These are phyloP conservation scores for Botryotinia globosa DNA, from an alignment of 2,329 filamentous ascomycete genomes.

Conservation along the genomic window DNA sequence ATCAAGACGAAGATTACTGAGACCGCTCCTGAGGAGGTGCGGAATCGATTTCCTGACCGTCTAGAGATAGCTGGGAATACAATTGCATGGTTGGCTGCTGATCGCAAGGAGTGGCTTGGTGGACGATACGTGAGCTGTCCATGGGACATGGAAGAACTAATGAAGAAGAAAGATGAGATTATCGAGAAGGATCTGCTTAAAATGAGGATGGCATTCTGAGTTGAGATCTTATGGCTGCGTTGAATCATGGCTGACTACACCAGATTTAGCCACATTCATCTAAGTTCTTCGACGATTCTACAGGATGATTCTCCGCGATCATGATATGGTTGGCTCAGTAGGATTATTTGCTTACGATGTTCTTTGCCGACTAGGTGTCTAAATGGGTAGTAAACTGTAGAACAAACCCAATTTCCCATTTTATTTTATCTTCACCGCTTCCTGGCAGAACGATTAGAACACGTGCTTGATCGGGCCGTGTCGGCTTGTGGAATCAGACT, in stretches of 20 bases:
- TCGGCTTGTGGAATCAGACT: not conserved
- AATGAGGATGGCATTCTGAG: constrained; percentile 35
- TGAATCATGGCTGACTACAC: not conserved
- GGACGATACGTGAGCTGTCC: constrained; percentile 45
- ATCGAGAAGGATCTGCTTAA: constrained; percentile 39
- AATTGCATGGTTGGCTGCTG: constrained; percentile 44
- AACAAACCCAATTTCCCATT: not conserved
- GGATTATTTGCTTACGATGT: not conserved
- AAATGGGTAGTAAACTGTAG: not conserved
- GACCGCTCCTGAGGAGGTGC: constrained; percentile 12
- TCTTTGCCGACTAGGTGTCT: too few relatives aligned
- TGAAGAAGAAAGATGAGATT: constrained; percentile 44
- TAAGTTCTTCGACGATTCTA: not conserved
- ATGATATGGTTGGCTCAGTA: not conserved
- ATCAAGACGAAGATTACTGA: constrained; percentile 40
- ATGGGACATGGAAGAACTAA: constrained; percentile 49
- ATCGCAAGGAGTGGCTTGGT: constrained; percentile 47
- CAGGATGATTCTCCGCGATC: not conserved
- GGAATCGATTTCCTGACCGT: not conserved
- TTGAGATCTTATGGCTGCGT: not conserved
- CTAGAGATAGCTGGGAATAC: constrained; percentile 40
- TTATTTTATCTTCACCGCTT: not conserved
- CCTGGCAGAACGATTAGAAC: not conserved
- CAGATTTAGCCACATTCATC: not conserved
- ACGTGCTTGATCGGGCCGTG: not conserved